Base-by-base conservation (phyloP, 2,329 filamentous ascomycete genomes). In the Anisogramma anomala region DNA sequence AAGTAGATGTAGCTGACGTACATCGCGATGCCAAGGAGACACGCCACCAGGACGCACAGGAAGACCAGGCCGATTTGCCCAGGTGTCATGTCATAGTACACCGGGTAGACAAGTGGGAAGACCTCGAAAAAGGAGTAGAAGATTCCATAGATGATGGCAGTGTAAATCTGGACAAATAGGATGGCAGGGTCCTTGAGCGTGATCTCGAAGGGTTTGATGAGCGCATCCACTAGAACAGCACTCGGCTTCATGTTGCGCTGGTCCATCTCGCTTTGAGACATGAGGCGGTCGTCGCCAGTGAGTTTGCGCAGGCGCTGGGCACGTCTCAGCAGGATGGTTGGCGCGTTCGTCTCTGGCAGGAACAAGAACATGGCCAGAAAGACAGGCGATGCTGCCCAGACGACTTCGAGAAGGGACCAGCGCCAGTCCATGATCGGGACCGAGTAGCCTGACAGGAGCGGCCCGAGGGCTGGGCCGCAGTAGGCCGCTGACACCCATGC, bases 81-180 rank as follows among this genome's bases (percentile, higher is more conserved):
- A 2, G 72, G 57, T 44, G 65, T 69, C 68, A 82, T 79, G 53
- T 61, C 56, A 58, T 82, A 82, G 51, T 69, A 61, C 28, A 65
- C 65, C 2, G 67, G 65, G 54, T 77, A 82, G 41, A 81, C 74
- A 11, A 79, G 60, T 3, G 77, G 76, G 56, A 82, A 81, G n/a
- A 71, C 71, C 51, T 81, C 77, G 53, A 82, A 82, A 59, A 71
- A 81, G 31, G 64, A 68, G 52, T 75, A 75, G 61, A 75, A 77
- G 53, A 74, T 77, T 39, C 65, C 72, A 56, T 79, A 82, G 49
- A 74, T 68, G 49, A 80, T 67, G 40, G 69, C 69, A 3, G 70
- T 74, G 57, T 80, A 82, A 27, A 77, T 42, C 51, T 77, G 72
- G 1, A 74, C 68, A 55, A 81, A 79, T 45, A 75, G 56, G 48